Evolutionary conservation across 2,329 filamentous ascomycete species (phyloP), one percentile per base, ranked within the genome.

Genomic region (Aplosporella prunicola): DNA sequence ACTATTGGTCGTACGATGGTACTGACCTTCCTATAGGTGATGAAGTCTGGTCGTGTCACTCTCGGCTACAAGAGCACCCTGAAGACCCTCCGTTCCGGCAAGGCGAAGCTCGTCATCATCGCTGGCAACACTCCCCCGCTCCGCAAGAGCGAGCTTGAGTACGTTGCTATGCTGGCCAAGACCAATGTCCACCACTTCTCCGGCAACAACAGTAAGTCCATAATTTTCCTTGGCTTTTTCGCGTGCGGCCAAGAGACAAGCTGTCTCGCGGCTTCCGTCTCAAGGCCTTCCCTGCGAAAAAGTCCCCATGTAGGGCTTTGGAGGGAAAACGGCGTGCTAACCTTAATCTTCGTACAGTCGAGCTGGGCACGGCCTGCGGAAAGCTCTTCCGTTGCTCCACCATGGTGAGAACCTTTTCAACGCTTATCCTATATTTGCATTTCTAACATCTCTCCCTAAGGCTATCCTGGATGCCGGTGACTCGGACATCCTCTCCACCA

Each of bases 381-480:
- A 96, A 96, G 76, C 82, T 98, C 63, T 98, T 93, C 82, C 79
- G 87, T 56, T 93, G 85, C 80, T 89, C 85, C 53, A 94, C 88
- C 69, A 93, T 98, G 83, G n/a, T n/a, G n/a, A n/a, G n/a, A n/a
- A n/a, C n/a, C n/a, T n/a, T n/a, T n/a, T n/a, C n/a, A n/a, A n/a
- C n/a, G n/a, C n/a, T n/a, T n/a, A n/a, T n/a, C n/a, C n/a, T n/a
- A n/a, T n/a, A n/a, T n/a, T n/a, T n/a, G n/a, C n/a, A n/a, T n/a
- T n/a, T n/a, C n/a, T n/a, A n/a, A n/a, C n/a, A n/a, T n/a, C n/a
- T n/a, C n/a, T n/a, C n/a, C n/a, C n/a, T n/a, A n/a, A n/a, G n/a
- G 81, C 88, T 56, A 82, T 96, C 63, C 73, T 96, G 52, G 91
- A 98, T 69, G 87, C 88, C 64, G 91, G 89, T 66, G 67, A 96